Conservation (phyloP, 305 asterid species). For the Solanum hybrid region DNA sequence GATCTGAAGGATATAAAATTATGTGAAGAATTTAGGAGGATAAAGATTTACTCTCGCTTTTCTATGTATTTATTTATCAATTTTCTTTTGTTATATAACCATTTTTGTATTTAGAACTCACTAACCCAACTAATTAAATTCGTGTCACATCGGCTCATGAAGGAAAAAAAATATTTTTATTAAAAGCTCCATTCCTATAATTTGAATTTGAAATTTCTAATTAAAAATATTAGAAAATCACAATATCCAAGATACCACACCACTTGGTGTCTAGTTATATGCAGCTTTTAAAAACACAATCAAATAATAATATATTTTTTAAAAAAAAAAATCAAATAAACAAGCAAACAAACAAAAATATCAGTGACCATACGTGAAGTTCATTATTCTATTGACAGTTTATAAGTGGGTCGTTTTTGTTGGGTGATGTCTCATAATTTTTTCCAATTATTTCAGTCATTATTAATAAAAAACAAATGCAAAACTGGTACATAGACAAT, state of each 20-base stretch:
- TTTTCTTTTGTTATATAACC: neutral
- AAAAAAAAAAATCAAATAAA: neutral
- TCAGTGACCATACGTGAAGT: constrained; percentile 3
- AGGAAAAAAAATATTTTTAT: neutral
- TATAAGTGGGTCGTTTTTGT: constrained; percentile 1
- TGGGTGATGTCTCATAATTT: neutral
- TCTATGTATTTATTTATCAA: neutral
- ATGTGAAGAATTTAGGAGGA: neutral
- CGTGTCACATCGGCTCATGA: neutral
- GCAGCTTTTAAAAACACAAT: neutral
- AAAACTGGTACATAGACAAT: constrained; percentile 3
- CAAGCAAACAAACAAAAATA: neutral
- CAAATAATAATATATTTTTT: neutral
- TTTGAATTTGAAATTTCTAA: neutral
- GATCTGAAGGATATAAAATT: neutral
- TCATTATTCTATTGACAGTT: neutral
- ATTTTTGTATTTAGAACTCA: neutral
- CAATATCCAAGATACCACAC: neutral
- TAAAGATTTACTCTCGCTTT: neutral
- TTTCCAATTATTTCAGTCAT: neutral
- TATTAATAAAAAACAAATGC: constrained; percentile 5
- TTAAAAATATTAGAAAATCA: neutral
- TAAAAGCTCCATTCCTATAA: neutral
- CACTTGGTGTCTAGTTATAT: neutral
- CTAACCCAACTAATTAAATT: neutral